phyloP scores from a whole-genome alignment of 495 filamentous ascomycete genomes.

The Aspergillus indologenus region DNA sequence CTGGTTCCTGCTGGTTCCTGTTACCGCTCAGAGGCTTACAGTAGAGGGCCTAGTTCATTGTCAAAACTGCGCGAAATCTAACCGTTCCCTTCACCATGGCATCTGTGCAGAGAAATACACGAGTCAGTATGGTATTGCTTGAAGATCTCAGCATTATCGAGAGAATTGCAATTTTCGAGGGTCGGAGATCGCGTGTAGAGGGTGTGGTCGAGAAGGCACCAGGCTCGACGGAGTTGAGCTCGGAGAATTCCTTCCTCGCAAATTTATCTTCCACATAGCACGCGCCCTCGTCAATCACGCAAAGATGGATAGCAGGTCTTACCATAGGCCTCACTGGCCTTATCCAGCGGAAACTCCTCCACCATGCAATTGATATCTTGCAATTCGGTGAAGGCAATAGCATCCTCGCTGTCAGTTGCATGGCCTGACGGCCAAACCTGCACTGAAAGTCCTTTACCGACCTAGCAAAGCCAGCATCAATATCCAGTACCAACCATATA shows the following conservation, averaged over 20 bases:
- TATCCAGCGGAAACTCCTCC: conserved; percentile 58
- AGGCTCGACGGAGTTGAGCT: too few relatives aligned
- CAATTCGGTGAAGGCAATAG: conserved; percentile 57
- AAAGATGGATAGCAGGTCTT: background rate
- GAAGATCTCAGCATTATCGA: background rate
- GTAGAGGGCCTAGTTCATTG: conserved; percentile 40
- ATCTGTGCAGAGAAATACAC: conserved; percentile 19
- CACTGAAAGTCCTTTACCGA: conserved; percentile 49
- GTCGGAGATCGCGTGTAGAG: background rate
- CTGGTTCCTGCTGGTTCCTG: background rate
- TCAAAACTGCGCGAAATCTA: conserved; percentile 50
- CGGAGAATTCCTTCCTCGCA: background rate
- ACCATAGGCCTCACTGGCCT: conserved; percentile 53
- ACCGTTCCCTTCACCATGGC: conserved; percentile 44
- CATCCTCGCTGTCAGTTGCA: conserved; percentile 61
- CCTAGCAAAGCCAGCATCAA: background rate
- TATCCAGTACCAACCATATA: background rate
- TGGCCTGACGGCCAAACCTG: conserved; percentile 63
- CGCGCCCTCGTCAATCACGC: background rate
- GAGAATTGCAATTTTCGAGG: background rate
- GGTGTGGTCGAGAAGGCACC: background rate
- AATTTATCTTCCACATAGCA: background rate
- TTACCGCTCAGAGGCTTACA: too few relatives aligned
- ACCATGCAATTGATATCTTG: conserved; percentile 61
- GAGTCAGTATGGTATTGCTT: background rate